Evolutionary conservation across 768 basidiomycete species (phyloP).

Genomic region (Dioszegia crocea): DNA sequence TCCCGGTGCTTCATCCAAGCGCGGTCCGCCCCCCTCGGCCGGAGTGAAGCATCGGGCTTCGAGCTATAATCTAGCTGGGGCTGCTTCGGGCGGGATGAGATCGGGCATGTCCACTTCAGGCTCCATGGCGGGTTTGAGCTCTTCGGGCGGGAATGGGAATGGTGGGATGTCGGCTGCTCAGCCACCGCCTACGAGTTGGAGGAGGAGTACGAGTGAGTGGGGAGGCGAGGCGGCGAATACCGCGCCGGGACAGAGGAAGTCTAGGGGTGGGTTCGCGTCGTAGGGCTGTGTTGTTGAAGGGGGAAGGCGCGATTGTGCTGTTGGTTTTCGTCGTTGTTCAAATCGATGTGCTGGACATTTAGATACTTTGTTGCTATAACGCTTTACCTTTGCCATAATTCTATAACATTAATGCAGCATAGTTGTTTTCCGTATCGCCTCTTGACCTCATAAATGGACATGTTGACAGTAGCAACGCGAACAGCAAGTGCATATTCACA

Average conservation of each 20-base stretch:
- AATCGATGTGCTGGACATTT: too few relatives aligned
- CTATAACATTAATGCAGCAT: too few relatives aligned
- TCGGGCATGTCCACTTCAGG: neutral
- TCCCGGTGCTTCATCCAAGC: neutral
- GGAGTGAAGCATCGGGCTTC: neutral
- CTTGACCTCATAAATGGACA: too few relatives aligned
- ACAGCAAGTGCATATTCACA: too few relatives aligned
- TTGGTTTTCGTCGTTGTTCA: too few relatives aligned
- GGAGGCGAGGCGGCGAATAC: neutral
- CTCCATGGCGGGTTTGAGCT: neutral
- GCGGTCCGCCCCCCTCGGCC: neutral
- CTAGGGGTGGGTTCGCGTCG: neutral
- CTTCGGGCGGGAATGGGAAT: neutral
- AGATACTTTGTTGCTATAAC: too few relatives aligned
- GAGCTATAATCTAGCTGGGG: neutral
- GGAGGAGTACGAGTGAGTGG: conserved; percentile 5
- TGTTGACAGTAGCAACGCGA: too few relatives aligned
- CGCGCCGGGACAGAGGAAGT: neutral
- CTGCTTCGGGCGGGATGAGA: neutral
- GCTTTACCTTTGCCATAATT: too few relatives aligned
- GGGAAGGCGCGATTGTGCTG: neutral
- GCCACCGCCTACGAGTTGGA: conserved; percentile 8
- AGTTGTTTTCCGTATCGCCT: too few relatives aligned
- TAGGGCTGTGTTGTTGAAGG: neutral
- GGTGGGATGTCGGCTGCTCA: neutral